phyloP scores from a whole-genome alignment of 768 basidiomycete species.

The Sutorius australiensis region DNA sequence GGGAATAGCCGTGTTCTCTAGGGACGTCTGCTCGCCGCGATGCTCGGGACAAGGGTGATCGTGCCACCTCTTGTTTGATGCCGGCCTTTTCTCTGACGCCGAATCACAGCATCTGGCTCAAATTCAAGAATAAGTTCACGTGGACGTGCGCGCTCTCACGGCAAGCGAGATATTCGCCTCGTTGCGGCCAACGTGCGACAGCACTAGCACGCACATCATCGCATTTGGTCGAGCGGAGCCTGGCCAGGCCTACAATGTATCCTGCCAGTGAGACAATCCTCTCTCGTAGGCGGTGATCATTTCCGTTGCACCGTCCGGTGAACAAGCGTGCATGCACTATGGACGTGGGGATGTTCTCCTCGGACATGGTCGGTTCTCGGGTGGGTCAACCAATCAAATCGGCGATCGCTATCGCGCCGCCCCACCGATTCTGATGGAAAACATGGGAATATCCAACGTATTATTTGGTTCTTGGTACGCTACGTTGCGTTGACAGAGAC shows the following conservation, averaged over 20 bases:
- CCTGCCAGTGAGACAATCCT: not conserved
- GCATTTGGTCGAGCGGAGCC: not conserved
- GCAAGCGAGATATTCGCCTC: not conserved
- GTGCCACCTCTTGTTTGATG: not conserved
- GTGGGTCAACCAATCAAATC: conserved; percentile 1
- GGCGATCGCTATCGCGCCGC: conserved; percentile 2
- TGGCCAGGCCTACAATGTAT: too few relatives aligned
- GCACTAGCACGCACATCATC: not conserved
- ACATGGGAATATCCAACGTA: not conserved
- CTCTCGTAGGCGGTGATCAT: too few relatives aligned
- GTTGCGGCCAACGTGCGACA: not conserved
- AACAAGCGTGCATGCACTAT: too few relatives aligned
- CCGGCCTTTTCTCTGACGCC: not conserved
- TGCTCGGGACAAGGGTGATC: too few relatives aligned
- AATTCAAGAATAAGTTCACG: not conserved
- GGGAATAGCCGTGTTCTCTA: too few relatives aligned
- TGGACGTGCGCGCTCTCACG: not conserved
- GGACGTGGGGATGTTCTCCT: not conserved
- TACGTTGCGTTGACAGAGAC: too few relatives aligned
- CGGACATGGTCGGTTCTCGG: not conserved
- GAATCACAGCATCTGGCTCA: too few relatives aligned
- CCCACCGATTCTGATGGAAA: not conserved
- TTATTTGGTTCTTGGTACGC: too few relatives aligned
- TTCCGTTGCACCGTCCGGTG: too few relatives aligned
- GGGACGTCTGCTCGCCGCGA: too few relatives aligned